phyloP scores from a whole-genome alignment of 306 rosid genomes.

The Fagus sylvatica region DNA sequence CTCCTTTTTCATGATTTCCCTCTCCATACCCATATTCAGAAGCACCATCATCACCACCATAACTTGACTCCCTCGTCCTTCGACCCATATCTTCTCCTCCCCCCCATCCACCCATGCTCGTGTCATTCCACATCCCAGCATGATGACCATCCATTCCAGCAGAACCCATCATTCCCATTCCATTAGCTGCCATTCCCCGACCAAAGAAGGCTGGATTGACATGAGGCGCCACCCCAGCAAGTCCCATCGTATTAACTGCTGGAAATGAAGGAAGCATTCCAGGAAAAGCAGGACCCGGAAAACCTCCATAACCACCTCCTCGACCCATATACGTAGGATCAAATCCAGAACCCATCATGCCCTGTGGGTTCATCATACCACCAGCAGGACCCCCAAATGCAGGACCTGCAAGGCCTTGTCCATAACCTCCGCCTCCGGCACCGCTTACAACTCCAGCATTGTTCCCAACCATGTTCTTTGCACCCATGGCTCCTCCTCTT shows the following conservation, averaged over 20 bases:
- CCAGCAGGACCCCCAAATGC: constrained; percentile 42
- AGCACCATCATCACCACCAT: constrained; percentile 51
- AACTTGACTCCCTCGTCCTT: constrained; percentile 47
- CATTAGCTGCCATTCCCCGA: constrained; percentile 46
- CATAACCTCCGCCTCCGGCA: constrained; percentile 42
- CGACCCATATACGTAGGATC: constrained; percentile 58
- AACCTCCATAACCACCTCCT: constrained; percentile 51
- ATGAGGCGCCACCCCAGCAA: constrained; percentile 54
- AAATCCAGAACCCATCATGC: constrained; percentile 54
- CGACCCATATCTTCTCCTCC: constrained; percentile 42
- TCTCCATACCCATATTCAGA: constrained; percentile 51
- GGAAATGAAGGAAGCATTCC: constrained; percentile 53
- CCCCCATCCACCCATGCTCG: constrained; percentile 49
- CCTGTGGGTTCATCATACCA: constrained; percentile 45
- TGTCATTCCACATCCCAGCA: constrained; percentile 49
- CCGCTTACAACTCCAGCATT: constrained; percentile 36
- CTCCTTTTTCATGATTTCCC: constrained; percentile 40
- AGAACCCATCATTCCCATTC: constrained; percentile 54
- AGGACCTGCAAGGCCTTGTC: constrained; percentile 45
- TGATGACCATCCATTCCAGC: constrained; percentile 46
- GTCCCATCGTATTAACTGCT: constrained; percentile 39
- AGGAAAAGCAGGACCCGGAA: constrained; percentile 46
- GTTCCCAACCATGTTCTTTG: constrained; percentile 34
- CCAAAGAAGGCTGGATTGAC: constrained; percentile 60
- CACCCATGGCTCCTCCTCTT: constrained; percentile 50